Evolutionary conservation across 345 rosid genomes (phyloP), one percentile per base, ranked within the genome.

Genomic region (Gossypium thurberi): DNA sequence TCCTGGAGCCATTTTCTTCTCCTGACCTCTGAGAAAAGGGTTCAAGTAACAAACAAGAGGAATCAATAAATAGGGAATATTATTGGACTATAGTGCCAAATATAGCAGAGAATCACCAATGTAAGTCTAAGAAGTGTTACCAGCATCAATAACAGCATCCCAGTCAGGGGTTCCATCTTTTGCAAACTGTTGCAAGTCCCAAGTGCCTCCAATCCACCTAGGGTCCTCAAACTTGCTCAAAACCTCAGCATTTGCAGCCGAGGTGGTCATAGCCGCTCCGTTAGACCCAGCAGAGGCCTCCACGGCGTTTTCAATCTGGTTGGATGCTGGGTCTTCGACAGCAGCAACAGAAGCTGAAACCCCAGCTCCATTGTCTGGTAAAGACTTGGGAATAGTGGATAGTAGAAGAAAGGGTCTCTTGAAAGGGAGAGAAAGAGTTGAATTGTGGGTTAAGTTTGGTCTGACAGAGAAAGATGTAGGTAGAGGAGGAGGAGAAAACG

Each of bases 81-180:
- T 50, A 50, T 12, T 33, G 40, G 40, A 76, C 40, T 8, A 69
- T 17, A 33, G 7, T 33, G 40, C 40, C 40, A 33, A 33, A 57
- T 26, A 28, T 77, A 33, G 17, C 5, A 21, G 40, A 58, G 61
- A 33, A 26, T 14, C 62, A 73, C 17, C 13, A 48, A n/a, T 48
- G 10, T 8, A 23, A 65, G 42, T 4, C 18, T 44, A 46, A 9
- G 53, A 80, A 62, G 23, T 11, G 89, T 77, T 70, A 92, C 98
- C 98, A 81, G 97, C 89, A 83, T 91, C 97, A 75, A 94, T 94
- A 69, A 91, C 93, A 28, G 89, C 83, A 82, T 94, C 98, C 98
- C 98, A 94, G 67, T 88, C 84, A 52, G 91, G 85, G 74, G 76
- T 79, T 17, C 90, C 93, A 67, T 79, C 80, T 78, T 87, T 92